Evolutionary conservation across 805 yeast genomes (phyloP), one percentile per base, ranked within the genome.

Genomic region (Hanseniaspora vineae): DNA sequence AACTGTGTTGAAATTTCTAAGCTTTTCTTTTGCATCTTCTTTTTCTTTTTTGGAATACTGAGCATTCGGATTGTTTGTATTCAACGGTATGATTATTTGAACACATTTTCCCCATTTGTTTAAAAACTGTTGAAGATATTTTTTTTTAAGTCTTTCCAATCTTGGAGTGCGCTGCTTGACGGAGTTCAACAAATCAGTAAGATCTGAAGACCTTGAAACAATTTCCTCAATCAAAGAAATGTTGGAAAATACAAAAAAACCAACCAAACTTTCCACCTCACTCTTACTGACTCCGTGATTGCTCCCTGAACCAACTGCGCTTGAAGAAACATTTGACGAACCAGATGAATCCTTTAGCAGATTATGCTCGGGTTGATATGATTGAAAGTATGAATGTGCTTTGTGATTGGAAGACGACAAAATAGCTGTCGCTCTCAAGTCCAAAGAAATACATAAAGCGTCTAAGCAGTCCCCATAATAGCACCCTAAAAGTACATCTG

Each of bases 11-110:
- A 90, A 92, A 50, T 75, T 80, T 53, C 76, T 77, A 66, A 86
- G 87, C 58, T 85, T 78, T 51, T 92, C 96, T 58, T 90, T 92
- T 48, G 87, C 77, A 45, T 71, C 76, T 47, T 87, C 96, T 52
- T 78, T 77, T 53, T 87, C 95, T 54, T 84, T 83, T n/a, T 78
- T 77, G 42, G 77, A 67, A 52, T 67, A 60, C 53, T 68, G 73
- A 35, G 74, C 75, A 17, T 61, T 83, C 55, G 84, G 95, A 12
- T 44, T 32, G 23, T 40, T 47, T 12, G 45, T 44, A 11, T 33
- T 31, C 35, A 47, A 37, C 2, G 47, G 42, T 45, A 47, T 47
- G 31, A 47, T 47, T 46, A 77, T 73, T 19, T 84, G 72, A 3
- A 95, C 87, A 20, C 84, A 78, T 49, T 72, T 72, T 53, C 83